Evolutionary conservation across 352 stramenopile species (phyloP).

Genomic region (Pythium apleroticum): DNA sequence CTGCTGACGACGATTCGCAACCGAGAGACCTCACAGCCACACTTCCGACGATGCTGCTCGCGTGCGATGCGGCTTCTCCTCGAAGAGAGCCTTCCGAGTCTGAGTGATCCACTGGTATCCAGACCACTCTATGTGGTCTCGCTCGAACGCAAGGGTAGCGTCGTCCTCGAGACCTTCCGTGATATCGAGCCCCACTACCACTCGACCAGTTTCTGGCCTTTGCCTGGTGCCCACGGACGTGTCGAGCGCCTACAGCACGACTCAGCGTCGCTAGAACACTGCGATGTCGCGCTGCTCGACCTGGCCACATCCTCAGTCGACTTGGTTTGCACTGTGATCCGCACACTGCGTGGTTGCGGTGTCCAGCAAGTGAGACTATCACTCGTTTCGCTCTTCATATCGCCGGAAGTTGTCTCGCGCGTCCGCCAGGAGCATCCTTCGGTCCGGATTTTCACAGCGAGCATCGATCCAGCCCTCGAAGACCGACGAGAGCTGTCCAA

Average conservation of each 20-base stretch:
- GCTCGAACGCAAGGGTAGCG: constrained; percentile 1
- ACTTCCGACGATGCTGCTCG: constrained; percentile 39
- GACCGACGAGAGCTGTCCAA: constrained; percentile 26
- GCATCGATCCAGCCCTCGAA: constrained; percentile 13
- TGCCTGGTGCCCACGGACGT: constrained; percentile 29
- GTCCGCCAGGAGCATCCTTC: constrained; percentile 32
- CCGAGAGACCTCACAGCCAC: constrained; percentile 30
- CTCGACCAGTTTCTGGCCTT: constrained; percentile 37
- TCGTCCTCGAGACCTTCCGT: constrained; percentile 24
- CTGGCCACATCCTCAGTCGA: constrained; percentile 29
- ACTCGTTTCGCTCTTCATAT: constrained; percentile 41
- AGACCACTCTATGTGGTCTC: constrained; percentile 16
- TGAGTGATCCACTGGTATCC: neutral
- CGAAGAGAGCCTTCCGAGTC: constrained; percentile 42
- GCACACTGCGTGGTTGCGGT: constrained; percentile 33
- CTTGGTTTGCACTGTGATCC: constrained; percentile 31
- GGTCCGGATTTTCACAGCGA: constrained; percentile 27
- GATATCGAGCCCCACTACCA: constrained; percentile 20
- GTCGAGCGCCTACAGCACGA: constrained; percentile 10
- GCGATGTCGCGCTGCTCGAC: constrained; percentile 52
- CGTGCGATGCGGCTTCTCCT: constrained; percentile 54
- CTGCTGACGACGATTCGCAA: constrained; percentile 44
- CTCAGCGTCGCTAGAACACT: constrained; percentile 30
- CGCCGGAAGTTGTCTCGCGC: constrained; percentile 29
- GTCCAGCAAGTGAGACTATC: constrained; percentile 40